Base-by-base conservation (phyloP, 805 yeast species). In the Candida nemodendra region DNA sequence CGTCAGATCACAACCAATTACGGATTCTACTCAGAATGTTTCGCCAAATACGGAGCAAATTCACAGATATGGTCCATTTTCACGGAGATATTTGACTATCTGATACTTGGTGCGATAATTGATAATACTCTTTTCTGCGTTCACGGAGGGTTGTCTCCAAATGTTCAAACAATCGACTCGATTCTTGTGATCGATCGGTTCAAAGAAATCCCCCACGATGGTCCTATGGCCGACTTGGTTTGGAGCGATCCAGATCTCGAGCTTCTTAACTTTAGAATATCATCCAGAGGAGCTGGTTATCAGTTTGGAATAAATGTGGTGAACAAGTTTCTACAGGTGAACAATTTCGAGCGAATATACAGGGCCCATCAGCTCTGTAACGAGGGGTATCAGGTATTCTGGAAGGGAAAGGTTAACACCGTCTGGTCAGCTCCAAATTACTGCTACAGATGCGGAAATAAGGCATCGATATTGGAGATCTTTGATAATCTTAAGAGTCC, bases 341-440 rank as follows among this genome's bases (percentile, higher is more conserved):
- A 93, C 61, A 68, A 75, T 24, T 79, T 89, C 73, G 79, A 77
- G 21, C 91, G 86, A 57, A 81, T 93, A 37, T 74, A 89, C 30
- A 68, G 99, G 30, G 99, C 99, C 0, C 99, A 93, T 59, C 99
- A 93, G 60, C 69, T 93, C 27, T 95, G 99, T 59, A 93, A 93
- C 55, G 96, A 91, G 55, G 99, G 99, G 1, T 93, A 80, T 56
- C 96, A 91, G 48, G 81, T 87, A 36, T 81, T 90, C 55, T 93
- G 95, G 76, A 79, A 79, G 39, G 97, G 96, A 3, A 74, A 84
- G 45, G 86, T 95, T 31, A 81, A 95, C 25, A 93, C 99, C 0
- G 98, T 93, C 6, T 93, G 99, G 99, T 82, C 93, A 1, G 99
- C 99, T 0, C 99, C 99, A 0, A 93, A 93, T 57, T 93, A 93